A percentile compares a stretch with the other conserved stretches of the same genome.
phyloP scores from a whole-genome alignment of 1,284 basidiomycete species.

The Malassezia caprae region DNA sequence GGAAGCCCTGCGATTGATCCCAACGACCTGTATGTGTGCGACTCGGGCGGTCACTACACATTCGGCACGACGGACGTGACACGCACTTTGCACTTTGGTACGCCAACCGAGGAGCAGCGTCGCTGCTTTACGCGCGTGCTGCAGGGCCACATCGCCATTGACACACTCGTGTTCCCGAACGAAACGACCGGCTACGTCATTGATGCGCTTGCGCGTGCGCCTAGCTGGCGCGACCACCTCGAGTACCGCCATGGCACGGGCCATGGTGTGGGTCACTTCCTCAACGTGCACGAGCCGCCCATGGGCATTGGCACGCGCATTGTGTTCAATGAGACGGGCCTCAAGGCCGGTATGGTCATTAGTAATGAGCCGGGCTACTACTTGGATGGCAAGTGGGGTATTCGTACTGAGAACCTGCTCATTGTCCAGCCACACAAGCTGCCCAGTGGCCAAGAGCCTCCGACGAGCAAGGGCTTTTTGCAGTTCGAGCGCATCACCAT shows the following conservation, averaged over 20 bases:
- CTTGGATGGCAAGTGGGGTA: slow-evolving; percentile 79
- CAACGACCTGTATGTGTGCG: slow-evolving; percentile 68
- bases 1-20: slow-evolving; percentile 61
- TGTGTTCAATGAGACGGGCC: slow-evolving; percentile 43
- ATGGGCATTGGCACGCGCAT: slow-evolving; percentile 44
- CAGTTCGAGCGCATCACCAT: slow-evolving; percentile 32
- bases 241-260: slow-evolving; percentile 56
- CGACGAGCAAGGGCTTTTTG: slow-evolving; percentile 29
- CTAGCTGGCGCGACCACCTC: slow-evolving; percentile 77
- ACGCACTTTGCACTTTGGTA: slow-evolving; percentile 73
- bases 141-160: slow-evolving; percentile 89
- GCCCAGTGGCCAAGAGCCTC: slow-evolving; percentile 18
- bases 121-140: slow-evolving; percentile 84
- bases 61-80: slow-evolving; percentile 93
- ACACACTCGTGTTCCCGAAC: slow-evolving; percentile 70
- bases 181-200: slow-evolving; percentile 71
- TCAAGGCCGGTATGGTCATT: slow-evolving; percentile 45
- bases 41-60: slow-evolving; percentile 78
- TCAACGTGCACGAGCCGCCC: slow-evolving; percentile 46
- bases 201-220: slow-evolving; percentile 71
- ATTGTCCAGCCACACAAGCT: slow-evolving; percentile 18
- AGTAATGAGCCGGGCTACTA: slow-evolving; percentile 74
- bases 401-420: slow-evolving; percentile 70
- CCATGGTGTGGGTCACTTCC: slow-evolving; percentile 41
- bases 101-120: slow-evolving; percentile 68